Evolutionary conservation across 2,329 filamentous ascomycete genomes (phyloP).

Genomic region (Pyricularia pennisetigena): DNA sequence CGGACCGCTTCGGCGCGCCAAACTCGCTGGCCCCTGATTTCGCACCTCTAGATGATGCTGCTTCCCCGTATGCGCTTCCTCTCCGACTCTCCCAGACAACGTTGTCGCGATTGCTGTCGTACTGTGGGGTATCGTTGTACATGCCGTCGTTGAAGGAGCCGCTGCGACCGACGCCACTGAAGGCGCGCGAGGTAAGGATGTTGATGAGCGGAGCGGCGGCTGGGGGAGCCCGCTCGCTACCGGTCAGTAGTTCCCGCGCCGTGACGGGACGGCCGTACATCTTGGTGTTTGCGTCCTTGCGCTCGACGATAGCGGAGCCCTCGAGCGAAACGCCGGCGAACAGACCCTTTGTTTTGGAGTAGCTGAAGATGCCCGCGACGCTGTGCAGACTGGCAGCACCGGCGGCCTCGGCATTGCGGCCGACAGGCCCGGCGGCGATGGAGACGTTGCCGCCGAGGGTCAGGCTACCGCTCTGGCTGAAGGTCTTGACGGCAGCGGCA

Average conservation of each 20-base stretch:
- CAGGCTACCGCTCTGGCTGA: slow-evolving; percentile 83
- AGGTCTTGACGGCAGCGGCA: slow-evolving; percentile 76
- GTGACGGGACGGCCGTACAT: slow-evolving; percentile 79
- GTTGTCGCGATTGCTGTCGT: slow-evolving; percentile 74
- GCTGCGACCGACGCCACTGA: slow-evolving; percentile 53
- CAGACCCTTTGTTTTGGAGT: slow-evolving; percentile 94
- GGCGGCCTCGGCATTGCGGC: slow-evolving; percentile 90
- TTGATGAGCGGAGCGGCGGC: slow-evolving; percentile 77
- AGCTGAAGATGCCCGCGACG: slow-evolving; percentile 88
- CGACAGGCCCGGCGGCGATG: slow-evolving; percentile 86
- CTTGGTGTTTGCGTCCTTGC: slow-evolving; percentile 94
- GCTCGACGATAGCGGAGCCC: slow-evolving; percentile 85
- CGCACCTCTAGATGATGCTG: slow-evolving; percentile 27
- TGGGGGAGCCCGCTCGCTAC: slow-evolving; percentile 66
- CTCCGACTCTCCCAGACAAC: slow-evolving; percentile 72
- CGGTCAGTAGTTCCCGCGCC: slow-evolving; percentile 72
- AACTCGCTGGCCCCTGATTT: slow-evolving; percentile 34
- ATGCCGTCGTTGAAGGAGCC: slow-evolving; percentile 46
- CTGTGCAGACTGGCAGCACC: slow-evolving; percentile 85
- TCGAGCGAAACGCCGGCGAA: slow-evolving; percentile 95
- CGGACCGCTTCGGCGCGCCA: slow-evolving; percentile 49
- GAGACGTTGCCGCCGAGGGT: slow-evolving; percentile 95
- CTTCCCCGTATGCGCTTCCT: slow-evolving; percentile 63
- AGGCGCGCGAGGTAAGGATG: slow-evolving; percentile 76
- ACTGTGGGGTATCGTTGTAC: slow-evolving; percentile 92